Base-by-base conservation (phyloP, 768 basidiomycete genomes). In the Leccinum longicurvipes region DNA sequence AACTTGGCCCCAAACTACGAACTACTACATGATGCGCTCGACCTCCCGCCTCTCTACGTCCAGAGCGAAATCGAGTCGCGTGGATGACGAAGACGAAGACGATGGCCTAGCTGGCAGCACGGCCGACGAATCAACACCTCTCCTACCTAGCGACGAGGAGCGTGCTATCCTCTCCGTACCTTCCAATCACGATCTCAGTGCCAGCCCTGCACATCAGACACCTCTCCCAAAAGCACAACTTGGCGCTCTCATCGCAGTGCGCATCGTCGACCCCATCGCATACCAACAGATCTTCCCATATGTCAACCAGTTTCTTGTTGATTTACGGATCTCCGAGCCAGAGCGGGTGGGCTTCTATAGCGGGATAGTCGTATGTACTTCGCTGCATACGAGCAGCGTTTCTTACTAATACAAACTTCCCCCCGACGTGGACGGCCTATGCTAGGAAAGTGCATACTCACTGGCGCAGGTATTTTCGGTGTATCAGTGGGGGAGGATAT, bases 231-330 rank as follows among this genome's bases (percentile, higher is more conserved):
- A 66, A 61, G 83, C 47, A 77, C 82, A 27, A 78, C 67, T 86
- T 2, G 72, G 74, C 25, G 54, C 57, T 23, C 62, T 68, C 14
- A 27, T 83, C 54, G 60, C 74, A 32, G 74, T 82, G 7, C 72
- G 84, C 41, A 71, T 86, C 12, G 76, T 78, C 42, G 85, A 85
- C 58, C 83, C 85, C 15, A 74, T 87, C 19, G 77, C 79, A 5
- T 84, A 82, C 69, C 78, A 79, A 1, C 82, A 86, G 60, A 78
- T 87, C 32, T 79, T 79, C 51, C 85, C 86, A 2, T 88, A 85
- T 60, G 77, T 87, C 54, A 87, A 87, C 60, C 76, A 86, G 64
- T 79, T 86, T 68, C 78, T 88, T 50, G 73, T 72, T 11, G 75
- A 76, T 36, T 69, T 87, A 1, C 70, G 77, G 51, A 62, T 85